Evolutionary conservation across 2,329 filamentous ascomycete genomes (phyloP), one percentile per base, ranked within the genome.

Genomic region (Paecilomyces sp.): DNA sequence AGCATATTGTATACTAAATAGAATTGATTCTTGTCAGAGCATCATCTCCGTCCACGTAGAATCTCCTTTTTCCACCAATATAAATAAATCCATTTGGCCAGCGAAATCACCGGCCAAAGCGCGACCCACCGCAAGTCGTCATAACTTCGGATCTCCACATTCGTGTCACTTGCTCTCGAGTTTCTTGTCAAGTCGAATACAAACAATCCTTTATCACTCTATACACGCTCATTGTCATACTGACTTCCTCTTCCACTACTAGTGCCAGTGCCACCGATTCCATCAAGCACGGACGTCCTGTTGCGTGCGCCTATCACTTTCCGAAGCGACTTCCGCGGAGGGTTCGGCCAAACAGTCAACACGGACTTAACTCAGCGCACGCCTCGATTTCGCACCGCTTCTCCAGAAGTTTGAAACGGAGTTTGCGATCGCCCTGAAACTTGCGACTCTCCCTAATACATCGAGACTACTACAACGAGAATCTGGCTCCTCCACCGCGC

Each of bases 401-500:
- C 36, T 18, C 7, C 4, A 18, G 13, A 15, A 47, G 36, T 8
- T 18, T 47, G n/a, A 18, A 18, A n/a, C n/a, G n/a, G n/a, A 33
- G 1, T 22, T 47, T n/a, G n/a, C 7, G 41, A n/a, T 6, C 8
- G 9, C n/a, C n/a, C n/a, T 18, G 41, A 18, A 47, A 8, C 41
- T 18, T 8, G 41, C 6, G 4, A 47, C n/a, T 3, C 18, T 15
- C 15, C n/a, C n/a, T 15, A 47, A 15, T 9, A n/a, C 18, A 47
- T 18, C 47, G 30, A 33, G 30, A 54, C 30, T 12, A n/a, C 11
- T 36, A 25, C 41, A 18, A 57, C 62, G 58, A 63, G 62, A 69
- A 36, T 59, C 68, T 74, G 72, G 70, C 66, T 65, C 67, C 65
- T 1, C 66, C 63, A 64, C 56, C 22, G 30, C 61, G 60, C 47